Conservation (phyloP, 2,329 filamentous ascomycete genomes). For the Penicillium brevicompactum region DNA sequence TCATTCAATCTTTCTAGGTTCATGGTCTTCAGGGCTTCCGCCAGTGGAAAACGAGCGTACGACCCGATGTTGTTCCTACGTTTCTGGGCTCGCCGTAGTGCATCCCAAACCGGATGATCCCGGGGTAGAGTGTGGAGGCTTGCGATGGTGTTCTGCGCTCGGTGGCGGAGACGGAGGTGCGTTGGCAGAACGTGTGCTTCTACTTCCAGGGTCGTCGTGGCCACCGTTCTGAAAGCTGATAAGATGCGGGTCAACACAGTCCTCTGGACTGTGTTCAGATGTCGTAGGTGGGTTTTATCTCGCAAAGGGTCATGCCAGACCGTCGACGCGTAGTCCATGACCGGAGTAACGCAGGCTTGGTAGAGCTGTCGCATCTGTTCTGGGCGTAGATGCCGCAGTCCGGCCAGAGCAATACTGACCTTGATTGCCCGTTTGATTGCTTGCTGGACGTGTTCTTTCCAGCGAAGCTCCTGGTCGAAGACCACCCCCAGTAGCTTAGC, state of each 20-base stretch:
- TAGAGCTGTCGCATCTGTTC: conserved; percentile 27
- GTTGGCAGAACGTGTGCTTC: too few relatives aligned
- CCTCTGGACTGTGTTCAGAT: too few relatives aligned
- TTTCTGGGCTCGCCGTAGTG: conserved; percentile 16
- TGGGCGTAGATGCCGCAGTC: conserved; percentile 24
- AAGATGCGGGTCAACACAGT: too few relatives aligned
- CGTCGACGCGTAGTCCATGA: too few relatives aligned
- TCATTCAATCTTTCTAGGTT: conserved; percentile 13
- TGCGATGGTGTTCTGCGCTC: too few relatives aligned
- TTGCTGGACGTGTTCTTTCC: conserved; percentile 17
- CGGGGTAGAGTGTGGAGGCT: too few relatives aligned
- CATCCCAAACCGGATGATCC: conserved; percentile 20
- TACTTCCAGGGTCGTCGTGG: too few relatives aligned
- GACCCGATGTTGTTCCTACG: conserved; percentile 15
- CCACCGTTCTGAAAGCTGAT: too few relatives aligned
- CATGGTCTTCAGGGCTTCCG: conserved; percentile 22
- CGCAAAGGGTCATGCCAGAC: too few relatives aligned
- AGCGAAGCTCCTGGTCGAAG: conserved; percentile 17
- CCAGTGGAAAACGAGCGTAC: conserved; percentile 20
- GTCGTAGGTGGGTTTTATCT: too few relatives aligned
- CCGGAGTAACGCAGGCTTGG: too few relatives aligned
- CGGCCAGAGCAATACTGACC: conserved; percentile 14
- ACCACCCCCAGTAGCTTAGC: conserved; percentile 30
- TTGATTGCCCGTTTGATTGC: conserved; percentile 23
- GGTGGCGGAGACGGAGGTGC: too few relatives aligned